A percentile compares a stretch with the other conserved stretches of the same genome.
Evolutionary conservation across 345 rosid species (phyloP).

Genomic region (Corchorus capsularis): DNA sequence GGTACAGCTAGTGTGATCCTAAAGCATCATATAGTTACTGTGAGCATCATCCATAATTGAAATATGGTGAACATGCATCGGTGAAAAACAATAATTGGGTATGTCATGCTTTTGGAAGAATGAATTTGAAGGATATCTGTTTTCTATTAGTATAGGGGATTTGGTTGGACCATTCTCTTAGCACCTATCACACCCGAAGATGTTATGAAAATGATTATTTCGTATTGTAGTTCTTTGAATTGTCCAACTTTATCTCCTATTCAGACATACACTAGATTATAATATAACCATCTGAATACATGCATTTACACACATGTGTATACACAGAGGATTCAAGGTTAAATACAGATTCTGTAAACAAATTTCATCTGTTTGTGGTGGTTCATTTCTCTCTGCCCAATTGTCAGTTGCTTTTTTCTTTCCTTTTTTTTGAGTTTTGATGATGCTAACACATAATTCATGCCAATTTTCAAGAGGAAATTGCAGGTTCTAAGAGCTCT

Average conservation of each 20-base stretch:
- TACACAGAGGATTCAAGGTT: background rate
- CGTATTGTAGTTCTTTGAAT: background rate
- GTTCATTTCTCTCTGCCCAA: slow-evolving; percentile 2
- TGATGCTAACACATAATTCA: background rate
- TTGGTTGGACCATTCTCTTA: background rate
- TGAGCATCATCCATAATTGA: too few species aligned
- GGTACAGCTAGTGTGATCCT: background rate
- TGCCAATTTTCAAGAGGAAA: background rate
- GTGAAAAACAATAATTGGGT: background rate
- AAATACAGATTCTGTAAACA: background rate
- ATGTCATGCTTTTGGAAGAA: background rate
- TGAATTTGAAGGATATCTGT: background rate
- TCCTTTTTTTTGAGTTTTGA: background rate
- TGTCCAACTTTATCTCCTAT: background rate
- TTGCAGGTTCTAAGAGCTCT: too few species aligned
- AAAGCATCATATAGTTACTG: background rate
- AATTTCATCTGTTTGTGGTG: background rate
- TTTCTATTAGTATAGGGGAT: background rate
- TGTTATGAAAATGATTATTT: background rate
- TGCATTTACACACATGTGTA: background rate
- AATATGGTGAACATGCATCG: background rate
- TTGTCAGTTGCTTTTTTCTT: background rate
- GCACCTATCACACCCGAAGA: background rate
- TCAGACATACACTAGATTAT: background rate
- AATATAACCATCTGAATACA: background rate